These are phyloP conservation scores for Globisporangium nunn DNA, from an alignment of 352 stramenopile species.

Conservation along the genomic window DNA sequence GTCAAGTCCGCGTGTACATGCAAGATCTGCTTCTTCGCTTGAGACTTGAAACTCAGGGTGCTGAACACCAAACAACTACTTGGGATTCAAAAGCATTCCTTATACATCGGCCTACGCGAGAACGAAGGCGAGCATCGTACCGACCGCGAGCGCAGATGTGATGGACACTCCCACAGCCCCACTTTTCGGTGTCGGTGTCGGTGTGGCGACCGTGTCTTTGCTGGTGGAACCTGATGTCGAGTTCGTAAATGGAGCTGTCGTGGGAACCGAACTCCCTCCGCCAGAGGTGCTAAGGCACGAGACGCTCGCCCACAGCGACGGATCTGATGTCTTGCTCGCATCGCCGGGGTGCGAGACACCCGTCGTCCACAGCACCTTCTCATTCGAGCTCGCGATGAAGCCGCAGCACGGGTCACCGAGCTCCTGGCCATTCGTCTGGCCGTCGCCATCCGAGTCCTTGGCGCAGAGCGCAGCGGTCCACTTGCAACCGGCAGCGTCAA, in stretches of 20 bases:
- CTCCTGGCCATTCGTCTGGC: slow-evolving; percentile 49
- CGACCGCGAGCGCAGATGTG: not conserved
- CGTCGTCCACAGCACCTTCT: slow-evolving; percentile 10
- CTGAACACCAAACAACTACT: not conserved
- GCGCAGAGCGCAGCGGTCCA: slow-evolving; percentile 32
- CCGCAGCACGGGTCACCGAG: slow-evolving; percentile 50
- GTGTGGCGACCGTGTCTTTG: not conserved
- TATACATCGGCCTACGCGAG: not conserved
- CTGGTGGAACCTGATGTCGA: not conserved
- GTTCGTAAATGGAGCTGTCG: not conserved
- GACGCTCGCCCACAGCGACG: slow-evolving; percentile 17
- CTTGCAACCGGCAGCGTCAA: slow-evolving; percentile 6
- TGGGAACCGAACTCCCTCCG: not conserved
- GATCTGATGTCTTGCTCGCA: slow-evolving; percentile 16
- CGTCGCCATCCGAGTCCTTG: slow-evolving; percentile 33
- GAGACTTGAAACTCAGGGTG: not conserved
- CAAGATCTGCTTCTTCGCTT: too few species aligned
- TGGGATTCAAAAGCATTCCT: too few species aligned
- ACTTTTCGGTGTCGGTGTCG: not conserved
- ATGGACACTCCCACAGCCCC: not conserved
- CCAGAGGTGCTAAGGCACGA: not conserved
- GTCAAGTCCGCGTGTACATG: too few species aligned
- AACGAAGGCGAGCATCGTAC: slow-evolving; percentile 1
- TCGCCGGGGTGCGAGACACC: slow-evolving; percentile 24
- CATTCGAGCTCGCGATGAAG: slow-evolving; percentile 11